Evolutionary conservation across 768 basidiomycete genomes (phyloP).

Genomic region (Amanita polypyramis): DNA sequence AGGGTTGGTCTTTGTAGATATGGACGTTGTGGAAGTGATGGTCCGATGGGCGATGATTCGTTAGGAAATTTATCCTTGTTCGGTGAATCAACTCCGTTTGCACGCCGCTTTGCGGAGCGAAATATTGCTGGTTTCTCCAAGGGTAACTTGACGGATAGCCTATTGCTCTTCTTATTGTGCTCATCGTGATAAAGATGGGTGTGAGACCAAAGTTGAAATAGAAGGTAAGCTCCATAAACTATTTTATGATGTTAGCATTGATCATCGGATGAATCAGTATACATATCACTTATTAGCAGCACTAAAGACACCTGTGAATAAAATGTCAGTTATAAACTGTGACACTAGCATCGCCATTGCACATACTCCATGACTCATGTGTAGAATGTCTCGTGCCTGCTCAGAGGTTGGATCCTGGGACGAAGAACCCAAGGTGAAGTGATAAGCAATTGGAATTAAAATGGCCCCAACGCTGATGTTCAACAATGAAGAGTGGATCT

Average conservation of each 20-base stretch:
- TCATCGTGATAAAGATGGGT: conserved; percentile 52
- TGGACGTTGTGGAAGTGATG: conserved; percentile 13
- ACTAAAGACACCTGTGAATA: conserved; percentile 55
- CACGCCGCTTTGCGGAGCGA: conserved; percentile 9
- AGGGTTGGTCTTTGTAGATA: conserved; percentile 9
- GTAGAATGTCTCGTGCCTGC: conserved; percentile 42
- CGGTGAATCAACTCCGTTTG: conserved; percentile 3
- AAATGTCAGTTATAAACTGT: background rate
- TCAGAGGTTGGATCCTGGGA: conserved; percentile 13
- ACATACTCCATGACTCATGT: conserved; percentile 71
- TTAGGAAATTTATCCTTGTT: conserved; percentile 1
- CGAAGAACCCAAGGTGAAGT: conserved; percentile 38
- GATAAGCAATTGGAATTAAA: conserved; percentile 70
- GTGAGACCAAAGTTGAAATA: conserved; percentile 78
- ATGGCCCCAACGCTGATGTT: conserved; percentile 72
- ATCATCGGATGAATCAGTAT: background rate
- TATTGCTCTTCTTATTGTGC: conserved; percentile 31
- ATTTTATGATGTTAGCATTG: background rate
- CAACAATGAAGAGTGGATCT: conserved; percentile 64
- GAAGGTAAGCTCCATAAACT: conserved; percentile 65
- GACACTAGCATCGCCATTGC: background rate
- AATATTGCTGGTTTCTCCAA: conserved; percentile 21
- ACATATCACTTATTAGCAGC: conserved; percentile 55
- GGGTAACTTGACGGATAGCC: conserved; percentile 23
- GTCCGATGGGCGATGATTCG: conserved; percentile 6